A percentile compares a stretch with the other conserved stretches of the same genome.
Conservation (phyloP, 352 stramenopile genomes). For the Thalassiosira hispida region DNA sequence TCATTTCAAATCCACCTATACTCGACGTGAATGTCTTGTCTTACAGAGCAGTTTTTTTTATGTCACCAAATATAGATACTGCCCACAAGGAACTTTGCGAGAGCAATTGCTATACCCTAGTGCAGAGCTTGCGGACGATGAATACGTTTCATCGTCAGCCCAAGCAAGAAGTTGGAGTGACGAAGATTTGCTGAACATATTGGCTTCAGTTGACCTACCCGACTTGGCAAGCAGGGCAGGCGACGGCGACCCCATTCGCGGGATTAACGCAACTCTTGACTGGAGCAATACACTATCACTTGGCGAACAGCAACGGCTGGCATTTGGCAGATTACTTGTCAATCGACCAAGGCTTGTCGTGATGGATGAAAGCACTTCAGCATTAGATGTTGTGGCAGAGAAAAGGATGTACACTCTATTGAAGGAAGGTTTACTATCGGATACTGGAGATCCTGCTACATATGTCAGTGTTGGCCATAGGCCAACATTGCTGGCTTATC, state of each 20-base stretch:
- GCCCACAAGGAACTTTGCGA: constrained; percentile 79
- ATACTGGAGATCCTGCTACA: constrained; percentile 20
- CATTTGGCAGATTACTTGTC: constrained; percentile 86
- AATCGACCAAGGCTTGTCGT: constrained; percentile 86
- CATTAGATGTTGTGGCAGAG: constrained; percentile 85
- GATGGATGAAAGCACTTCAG: constrained; percentile 85
- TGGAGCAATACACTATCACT: constrained; percentile 87
- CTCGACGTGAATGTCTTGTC: too few relatives aligned
- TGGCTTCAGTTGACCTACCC: constrained; percentile 78
- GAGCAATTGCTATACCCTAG: constrained; percentile 86
- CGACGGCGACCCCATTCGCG: constrained; percentile 68
- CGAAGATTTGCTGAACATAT: constrained; percentile 77
- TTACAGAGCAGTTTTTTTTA: background rate
- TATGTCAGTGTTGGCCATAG: constrained; percentile 74
- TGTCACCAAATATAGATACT: constrained; percentile 67
- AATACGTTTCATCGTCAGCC: too few relatives aligned
- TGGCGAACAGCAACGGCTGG: constrained; percentile 89
- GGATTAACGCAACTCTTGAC: constrained; percentile 78
- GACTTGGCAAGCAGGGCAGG: constrained; percentile 76
- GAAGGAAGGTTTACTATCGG: constrained; percentile 61
- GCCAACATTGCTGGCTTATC: constrained; percentile 62
- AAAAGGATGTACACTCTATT: constrained; percentile 85
- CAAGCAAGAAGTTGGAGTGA: constrained; percentile 65
- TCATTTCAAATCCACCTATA: background rate
- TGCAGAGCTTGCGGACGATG: constrained; percentile 53